Evolutionary conservation across 176 grass and related monocot genomes (phyloP).

Genomic region (Typha latifolia): DNA sequence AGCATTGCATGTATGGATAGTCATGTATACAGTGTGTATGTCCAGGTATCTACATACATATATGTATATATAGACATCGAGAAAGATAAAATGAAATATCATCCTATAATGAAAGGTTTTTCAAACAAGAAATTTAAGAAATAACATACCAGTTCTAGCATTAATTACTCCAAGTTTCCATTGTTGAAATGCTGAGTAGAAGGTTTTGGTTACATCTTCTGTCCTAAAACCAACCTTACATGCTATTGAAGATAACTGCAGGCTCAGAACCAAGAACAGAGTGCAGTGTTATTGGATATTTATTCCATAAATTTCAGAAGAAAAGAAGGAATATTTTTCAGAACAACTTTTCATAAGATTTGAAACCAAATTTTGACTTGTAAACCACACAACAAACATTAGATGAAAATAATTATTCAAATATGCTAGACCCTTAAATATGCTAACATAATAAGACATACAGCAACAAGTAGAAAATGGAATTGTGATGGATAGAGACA

Average conservation of each 20-base stretch:
- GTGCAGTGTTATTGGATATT: slow-evolving; percentile 29
- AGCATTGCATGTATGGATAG: too few species aligned
- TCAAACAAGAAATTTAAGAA: slow-evolving; percentile 26
- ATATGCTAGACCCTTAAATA: background rate
- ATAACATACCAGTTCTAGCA: slow-evolving; percentile 62
- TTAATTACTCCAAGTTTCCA: slow-evolving; percentile 59
- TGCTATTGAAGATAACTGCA: slow-evolving; percentile 86
- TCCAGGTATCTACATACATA: background rate
- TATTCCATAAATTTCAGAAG: slow-evolving; percentile 18
- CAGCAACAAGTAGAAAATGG: too few species aligned
- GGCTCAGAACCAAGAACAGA: slow-evolving; percentile 37
- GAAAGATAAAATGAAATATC: slow-evolving; percentile 11
- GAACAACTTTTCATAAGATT: slow-evolving; percentile 1
- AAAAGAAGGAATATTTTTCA: slow-evolving; percentile 13
- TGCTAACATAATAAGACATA: too few species aligned
- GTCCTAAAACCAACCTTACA: slow-evolving; percentile 82
- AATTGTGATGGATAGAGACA: too few species aligned
- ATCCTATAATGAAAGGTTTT: slow-evolving; percentile 27
- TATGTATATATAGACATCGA: background rate
- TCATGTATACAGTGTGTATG: background rate
- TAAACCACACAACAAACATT: background rate
- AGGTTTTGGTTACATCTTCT: slow-evolving; percentile 82
- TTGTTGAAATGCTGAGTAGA: slow-evolving; percentile 66
- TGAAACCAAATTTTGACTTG: background rate
- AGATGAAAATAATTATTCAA: background rate